A percentile compares a stretch with the other conserved stretches of the same genome.
Evolutionary conservation across 2,329 filamentous ascomycete genomes (phyloP).

Genomic region (Lecanicillium sp.): DNA sequence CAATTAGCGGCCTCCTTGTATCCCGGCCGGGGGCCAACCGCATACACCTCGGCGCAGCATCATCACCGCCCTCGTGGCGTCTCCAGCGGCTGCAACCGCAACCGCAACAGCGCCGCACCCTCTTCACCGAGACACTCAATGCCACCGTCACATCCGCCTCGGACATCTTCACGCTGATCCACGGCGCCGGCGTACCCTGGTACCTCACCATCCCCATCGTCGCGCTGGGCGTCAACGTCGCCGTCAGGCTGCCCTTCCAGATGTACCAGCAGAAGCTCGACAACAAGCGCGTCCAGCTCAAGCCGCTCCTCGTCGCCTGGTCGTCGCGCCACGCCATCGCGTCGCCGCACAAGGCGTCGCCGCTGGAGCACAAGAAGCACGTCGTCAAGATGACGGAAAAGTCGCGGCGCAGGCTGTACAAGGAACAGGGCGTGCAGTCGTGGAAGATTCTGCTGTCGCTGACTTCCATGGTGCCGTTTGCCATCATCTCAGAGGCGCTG

Average conservation of each 20-base stretch:
- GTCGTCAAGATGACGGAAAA: conserved; percentile 21
- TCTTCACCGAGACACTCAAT: not conserved
- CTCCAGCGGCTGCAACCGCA: not conserved
- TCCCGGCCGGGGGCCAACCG: not conserved
- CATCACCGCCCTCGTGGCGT: not conserved
- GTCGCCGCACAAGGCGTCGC: conserved; percentile 4
- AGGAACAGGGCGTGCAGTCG: conserved; percentile 36
- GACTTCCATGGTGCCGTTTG: conserved; percentile 41
- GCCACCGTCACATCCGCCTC: conserved; percentile 32
- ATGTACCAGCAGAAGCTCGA: conserved; percentile 33
- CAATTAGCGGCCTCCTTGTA: conserved; percentile 3
- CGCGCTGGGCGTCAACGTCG: conserved; percentile 39
- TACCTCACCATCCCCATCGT: conserved; percentile 48
- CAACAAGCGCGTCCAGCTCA: conserved; percentile 23
- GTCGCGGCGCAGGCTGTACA: conserved; percentile 30
- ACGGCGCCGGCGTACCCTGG: conserved; percentile 45
- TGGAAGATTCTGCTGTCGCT: conserved; percentile 41
- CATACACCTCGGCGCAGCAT: not conserved
- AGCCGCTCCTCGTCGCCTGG: conserved; percentile 29
- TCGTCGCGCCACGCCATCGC: conserved; percentile 20
- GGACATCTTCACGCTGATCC: conserved; percentile 37
- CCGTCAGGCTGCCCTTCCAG: conserved; percentile 42
- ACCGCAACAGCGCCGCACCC: conserved; percentile 28
- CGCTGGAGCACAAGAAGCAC: conserved; percentile 19
- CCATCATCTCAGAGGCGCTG: conserved; percentile 45